A percentile compares a stretch with the other conserved stretches of the same genome.
phyloP scores from a whole-genome alignment of 2,329 filamentous ascomycete species.

The Periconia macrospinosa region DNA sequence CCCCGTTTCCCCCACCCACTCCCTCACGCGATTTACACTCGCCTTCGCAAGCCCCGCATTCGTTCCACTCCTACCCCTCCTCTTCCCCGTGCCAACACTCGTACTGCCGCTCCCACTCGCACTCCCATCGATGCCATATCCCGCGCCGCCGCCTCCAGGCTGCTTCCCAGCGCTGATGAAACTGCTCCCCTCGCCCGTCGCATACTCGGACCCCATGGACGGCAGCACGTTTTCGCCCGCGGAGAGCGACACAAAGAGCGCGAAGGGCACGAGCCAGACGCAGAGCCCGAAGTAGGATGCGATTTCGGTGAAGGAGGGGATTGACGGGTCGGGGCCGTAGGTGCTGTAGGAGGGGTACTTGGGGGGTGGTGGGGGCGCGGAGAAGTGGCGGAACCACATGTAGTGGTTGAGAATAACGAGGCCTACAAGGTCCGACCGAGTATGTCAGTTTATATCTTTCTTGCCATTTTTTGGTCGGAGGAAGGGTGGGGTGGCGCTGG shows the following conservation, averaged over 20 bases:
- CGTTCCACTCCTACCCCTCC: constrained; percentile 54
- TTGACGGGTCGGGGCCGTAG: constrained; percentile 63
- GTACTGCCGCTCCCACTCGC: constrained; percentile 17
- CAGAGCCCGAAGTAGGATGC: constrained; percentile 95
- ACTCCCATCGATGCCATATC: not conserved
- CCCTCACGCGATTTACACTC: constrained; percentile 62
- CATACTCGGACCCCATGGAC: constrained; percentile 80
- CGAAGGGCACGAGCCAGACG: constrained; percentile 95
- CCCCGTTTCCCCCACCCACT: constrained; percentile 66
- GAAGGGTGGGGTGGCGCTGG: not conserved
- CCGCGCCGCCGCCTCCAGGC: constrained; percentile 20
- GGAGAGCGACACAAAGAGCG: constrained; percentile 89
- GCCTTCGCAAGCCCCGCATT: constrained; percentile 58
- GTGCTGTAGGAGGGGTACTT: constrained; percentile 59
- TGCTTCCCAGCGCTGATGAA: constrained; percentile 50
- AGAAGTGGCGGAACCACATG: constrained; percentile 95
- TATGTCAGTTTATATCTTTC: constrained; percentile 4
- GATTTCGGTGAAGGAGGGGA: constrained; percentile 90
- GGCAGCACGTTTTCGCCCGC: constrained; percentile 94
- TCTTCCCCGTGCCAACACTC: constrained; percentile 27
- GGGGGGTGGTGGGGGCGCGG: constrained; percentile 49
- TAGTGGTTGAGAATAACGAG: constrained; percentile 91
- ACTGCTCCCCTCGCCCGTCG: constrained; percentile 59
- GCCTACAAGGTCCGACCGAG: constrained; percentile 46
- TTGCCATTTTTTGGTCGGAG: not conserved